phyloP scores from a whole-genome alignment of 306 rosid genomes.

The Cicer chorassanicum region DNA sequence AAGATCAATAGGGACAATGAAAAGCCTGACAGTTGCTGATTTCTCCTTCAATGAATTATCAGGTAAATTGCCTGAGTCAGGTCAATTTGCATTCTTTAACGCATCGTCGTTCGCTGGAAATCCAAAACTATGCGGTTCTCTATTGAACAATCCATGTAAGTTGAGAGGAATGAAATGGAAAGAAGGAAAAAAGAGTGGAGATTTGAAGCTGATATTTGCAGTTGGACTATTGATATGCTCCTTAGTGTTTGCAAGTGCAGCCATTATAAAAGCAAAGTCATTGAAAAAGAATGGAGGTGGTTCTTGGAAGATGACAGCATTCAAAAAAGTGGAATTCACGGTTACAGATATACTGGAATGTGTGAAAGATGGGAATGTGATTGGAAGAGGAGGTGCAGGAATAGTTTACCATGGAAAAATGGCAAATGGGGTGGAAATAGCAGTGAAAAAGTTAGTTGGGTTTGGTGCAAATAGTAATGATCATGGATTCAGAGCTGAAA shows the following conservation, averaged over 20 bases:
- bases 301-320: constrained; percentile 82
- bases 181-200: constrained; percentile 41
- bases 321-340: constrained; percentile 73
- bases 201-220: constrained; percentile 76
- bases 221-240: constrained; percentile 75
- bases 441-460: constrained; percentile 79
- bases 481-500: constrained; percentile 84
- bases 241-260: constrained; percentile 66
- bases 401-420: constrained; percentile 91
- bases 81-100: constrained; percentile 79
- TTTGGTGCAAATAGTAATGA: constrained; percentile 71
- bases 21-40: constrained; percentile 86
- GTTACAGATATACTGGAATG: constrained; percentile 76
- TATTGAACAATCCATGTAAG: constrained; percentile 78
- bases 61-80: constrained; percentile 76
- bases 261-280: constrained; percentile 69
- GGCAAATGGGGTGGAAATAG: constrained; percentile 80
- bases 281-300: constrained; percentile 54
- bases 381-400: constrained; percentile 94
- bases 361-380: constrained; percentile 83
- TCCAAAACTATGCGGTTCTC: constrained; percentile 74
- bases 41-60: constrained; percentile 90
- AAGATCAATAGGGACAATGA: constrained; percentile 67
- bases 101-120: constrained; percentile 85
- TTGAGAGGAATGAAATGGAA: constrained; percentile 50